Conservation (phyloP, 257 asterid species). For the Lavandula angustifolia region DNA sequence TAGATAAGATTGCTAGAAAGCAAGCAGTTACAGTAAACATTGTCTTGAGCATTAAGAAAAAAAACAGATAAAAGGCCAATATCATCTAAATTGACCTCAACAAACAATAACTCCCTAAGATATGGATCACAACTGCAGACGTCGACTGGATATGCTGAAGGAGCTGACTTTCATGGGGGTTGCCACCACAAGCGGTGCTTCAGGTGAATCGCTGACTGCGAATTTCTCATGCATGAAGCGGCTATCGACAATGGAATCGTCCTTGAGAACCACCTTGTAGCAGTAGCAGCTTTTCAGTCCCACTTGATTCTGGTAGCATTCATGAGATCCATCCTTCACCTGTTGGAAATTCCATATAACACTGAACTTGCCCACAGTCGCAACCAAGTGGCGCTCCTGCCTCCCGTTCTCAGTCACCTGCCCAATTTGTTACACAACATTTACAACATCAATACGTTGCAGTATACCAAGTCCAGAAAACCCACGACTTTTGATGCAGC, state of each 20-base stretch:
- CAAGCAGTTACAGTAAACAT: constrained; percentile 35
- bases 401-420: constrained; percentile 92
- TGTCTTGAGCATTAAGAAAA: constrained; percentile 9
- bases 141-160: constrained; percentile 85
- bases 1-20: constrained; percentile 35
- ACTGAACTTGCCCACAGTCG: constrained; percentile 95
- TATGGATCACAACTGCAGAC: constrained; percentile 45
- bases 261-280: constrained; percentile 61
- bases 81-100: constrained; percentile 34
- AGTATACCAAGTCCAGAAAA: too few relatives aligned
- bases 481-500: not conserved
- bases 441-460: constrained; percentile 17
- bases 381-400: constrained; percentile 95
- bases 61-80: constrained; percentile 32
- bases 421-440: constrained; percentile 2
- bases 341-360: constrained; percentile 97
- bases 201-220: constrained; percentile 77
- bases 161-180: constrained; percentile 91
- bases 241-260: constrained; percentile 63
- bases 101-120: constrained; percentile 14
- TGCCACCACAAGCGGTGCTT: constrained; percentile 68
- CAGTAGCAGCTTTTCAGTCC: constrained; percentile 91
- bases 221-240: constrained; percentile 94
- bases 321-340: constrained; percentile 89
- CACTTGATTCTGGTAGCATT: constrained; percentile 73